Evolutionary conservation across 257 asterid species (phyloP).

Genomic region (Rehmannia glutinosa): DNA sequence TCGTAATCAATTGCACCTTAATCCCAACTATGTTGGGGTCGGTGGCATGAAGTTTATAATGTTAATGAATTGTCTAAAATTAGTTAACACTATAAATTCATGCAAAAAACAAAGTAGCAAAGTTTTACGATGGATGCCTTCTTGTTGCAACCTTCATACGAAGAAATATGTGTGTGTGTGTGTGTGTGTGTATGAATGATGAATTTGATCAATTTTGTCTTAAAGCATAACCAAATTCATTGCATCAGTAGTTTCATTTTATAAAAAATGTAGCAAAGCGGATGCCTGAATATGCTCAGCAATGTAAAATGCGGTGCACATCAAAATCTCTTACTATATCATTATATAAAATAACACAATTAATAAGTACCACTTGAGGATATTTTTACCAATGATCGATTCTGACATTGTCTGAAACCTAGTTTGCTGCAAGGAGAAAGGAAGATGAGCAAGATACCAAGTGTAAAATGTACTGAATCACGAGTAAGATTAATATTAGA

Average conservation of each 20-base stretch:
- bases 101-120: too few species aligned
- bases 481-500: neutral
- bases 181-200: too few species aligned
- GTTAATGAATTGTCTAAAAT: too few species aligned
- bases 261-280: neutral
- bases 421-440: constrained; percentile 62
- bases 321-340: neutral
- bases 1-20: too few species aligned
- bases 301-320: neutral
- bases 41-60: too few species aligned
- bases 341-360: neutral
- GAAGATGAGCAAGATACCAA: constrained; percentile 3
- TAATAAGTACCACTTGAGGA: constrained; percentile 39
- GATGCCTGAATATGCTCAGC: neutral
- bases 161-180: neutral
- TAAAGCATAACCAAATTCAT: neutral
- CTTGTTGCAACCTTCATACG: too few species aligned
- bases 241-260: neutral
- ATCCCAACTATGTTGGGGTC: too few species aligned
- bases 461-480: neutral
- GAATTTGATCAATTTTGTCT: neutral
- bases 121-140: too few species aligned
- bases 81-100: too few species aligned
- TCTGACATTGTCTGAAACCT: constrained; percentile 95
- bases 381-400: constrained; percentile 79